Evolutionary conservation across 768 basidiomycete genomes (phyloP).

Genomic region (Boletus sp.): DNA sequence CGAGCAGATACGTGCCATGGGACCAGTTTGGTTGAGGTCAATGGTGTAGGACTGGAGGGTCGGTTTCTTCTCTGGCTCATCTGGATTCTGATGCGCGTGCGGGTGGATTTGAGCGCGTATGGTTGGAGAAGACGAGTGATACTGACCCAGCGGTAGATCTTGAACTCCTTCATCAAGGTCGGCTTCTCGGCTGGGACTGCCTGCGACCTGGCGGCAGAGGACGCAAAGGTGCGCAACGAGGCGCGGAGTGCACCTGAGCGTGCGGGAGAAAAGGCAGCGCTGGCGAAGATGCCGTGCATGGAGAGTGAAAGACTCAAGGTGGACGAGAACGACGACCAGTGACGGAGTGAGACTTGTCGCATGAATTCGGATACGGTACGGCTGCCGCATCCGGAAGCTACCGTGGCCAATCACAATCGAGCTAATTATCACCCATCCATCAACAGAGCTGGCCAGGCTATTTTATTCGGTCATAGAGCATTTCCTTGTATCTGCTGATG

Average conservation of each 20-base stretch:
- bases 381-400: constrained; percentile 10
- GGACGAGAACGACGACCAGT: neutral
- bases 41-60: constrained; percentile 86
- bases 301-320: neutral
- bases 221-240: constrained; percentile 31
- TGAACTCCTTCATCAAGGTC: constrained; percentile 86
- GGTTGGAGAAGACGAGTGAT: neutral
- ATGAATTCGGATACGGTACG: constrained; percentile 16
- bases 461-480: no score
- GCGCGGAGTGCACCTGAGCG: constrained; percentile 13
- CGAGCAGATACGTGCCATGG: constrained; percentile 64
- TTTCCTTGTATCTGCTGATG: no score
- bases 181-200: constrained; percentile 64
- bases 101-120: neutral
- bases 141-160: constrained; percentile 95
- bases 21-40: constrained; percentile 92
- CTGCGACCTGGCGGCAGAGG: constrained; percentile 26
- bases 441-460: no score
- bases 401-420: constrained; percentile 25
- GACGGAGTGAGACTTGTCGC: neutral
- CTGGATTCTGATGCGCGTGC: constrained; percentile 68
- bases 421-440: neutral
- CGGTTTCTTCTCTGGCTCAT: constrained; percentile 90
- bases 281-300: constrained; percentile 17
- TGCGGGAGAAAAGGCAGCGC: neutral